phyloP scores from a whole-genome alignment of 2,329 filamentous ascomycete species.

The Tolypocladium cylindrosporum region DNA sequence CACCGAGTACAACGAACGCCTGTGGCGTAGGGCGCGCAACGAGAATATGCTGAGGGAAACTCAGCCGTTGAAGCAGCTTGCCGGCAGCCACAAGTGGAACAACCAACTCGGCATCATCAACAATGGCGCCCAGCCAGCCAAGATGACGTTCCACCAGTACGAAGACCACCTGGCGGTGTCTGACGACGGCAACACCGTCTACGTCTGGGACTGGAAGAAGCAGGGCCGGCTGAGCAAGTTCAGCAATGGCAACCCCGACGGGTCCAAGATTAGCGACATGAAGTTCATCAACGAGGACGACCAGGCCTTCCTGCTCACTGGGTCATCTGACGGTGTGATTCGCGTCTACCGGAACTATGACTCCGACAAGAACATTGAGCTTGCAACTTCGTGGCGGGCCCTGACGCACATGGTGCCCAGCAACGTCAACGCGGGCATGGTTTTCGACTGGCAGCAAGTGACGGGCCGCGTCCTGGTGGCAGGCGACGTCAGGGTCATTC shows the following conservation, averaged over 20 bases:
- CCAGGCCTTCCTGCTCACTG: slow-evolving; percentile 86
- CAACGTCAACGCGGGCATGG: slow-evolving; percentile 88
- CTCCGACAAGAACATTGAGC: slow-evolving; percentile 61
- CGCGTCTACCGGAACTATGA: slow-evolving; percentile 93
- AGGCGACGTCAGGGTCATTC: slow-evolving; percentile 88
- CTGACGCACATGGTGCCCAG: slow-evolving; percentile 89
- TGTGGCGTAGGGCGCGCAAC: slow-evolving; percentile 89
- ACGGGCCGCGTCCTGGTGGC: slow-evolving; percentile 90
- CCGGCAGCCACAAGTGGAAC: slow-evolving; percentile 80
- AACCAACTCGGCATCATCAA: slow-evolving; percentile 74
- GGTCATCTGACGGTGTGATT: slow-evolving; percentile 88
- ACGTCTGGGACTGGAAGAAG: slow-evolving; percentile 87
- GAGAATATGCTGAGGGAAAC: slow-evolving; percentile 87
- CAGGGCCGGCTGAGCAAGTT: slow-evolving; percentile 70
- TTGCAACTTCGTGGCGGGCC: slow-evolving; percentile 86
- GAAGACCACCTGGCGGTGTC: slow-evolving; percentile 91
- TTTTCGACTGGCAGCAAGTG: slow-evolving; percentile 99
- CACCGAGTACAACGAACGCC: slow-evolving; percentile 86
- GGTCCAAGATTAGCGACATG: slow-evolving; percentile 87
- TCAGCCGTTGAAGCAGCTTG: slow-evolving; percentile 84
- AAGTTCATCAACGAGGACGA: slow-evolving; percentile 99
- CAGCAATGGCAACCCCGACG: slow-evolving; percentile 85
- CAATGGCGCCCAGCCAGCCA: slow-evolving; percentile 79
- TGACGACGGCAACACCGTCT: slow-evolving; percentile 84
- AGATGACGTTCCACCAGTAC: slow-evolving; percentile 96